A percentile compares a stretch with the other conserved stretches of the same genome.
These are phyloP conservation scores for Corniculantispora saksenae DNA, from an alignment of 2,329 filamentous ascomycete genomes.

Conservation along the genomic window DNA sequence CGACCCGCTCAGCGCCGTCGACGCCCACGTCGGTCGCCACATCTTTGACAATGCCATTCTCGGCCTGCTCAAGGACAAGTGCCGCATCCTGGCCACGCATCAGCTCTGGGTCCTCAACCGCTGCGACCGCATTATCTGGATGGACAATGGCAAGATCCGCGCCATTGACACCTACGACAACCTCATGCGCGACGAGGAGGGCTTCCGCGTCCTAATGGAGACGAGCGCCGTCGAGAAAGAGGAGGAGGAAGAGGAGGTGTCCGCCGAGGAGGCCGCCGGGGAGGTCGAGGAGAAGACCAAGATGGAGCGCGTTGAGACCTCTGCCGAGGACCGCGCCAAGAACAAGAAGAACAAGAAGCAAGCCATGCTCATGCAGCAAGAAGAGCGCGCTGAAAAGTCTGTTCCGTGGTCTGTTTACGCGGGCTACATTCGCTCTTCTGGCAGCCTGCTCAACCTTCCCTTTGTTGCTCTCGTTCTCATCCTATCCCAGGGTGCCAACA, in stretches of 20 bases:
- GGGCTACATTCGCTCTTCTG: slow-evolving; percentile 75
- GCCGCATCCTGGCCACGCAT: slow-evolving; percentile 88
- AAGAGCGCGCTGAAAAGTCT: slow-evolving; percentile 70
- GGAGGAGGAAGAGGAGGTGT: slow-evolving; percentile 52
- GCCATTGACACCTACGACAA: slow-evolving; percentile 89
- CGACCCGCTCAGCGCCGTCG: slow-evolving; percentile 68
- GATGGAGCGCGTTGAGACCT: slow-evolving; percentile 19
- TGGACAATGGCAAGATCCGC: slow-evolving; percentile 82
- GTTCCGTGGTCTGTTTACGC: slow-evolving; percentile 80
- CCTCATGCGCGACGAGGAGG: slow-evolving; percentile 75
- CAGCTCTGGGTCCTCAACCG: slow-evolving; percentile 90
- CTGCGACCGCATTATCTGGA: slow-evolving; percentile 90
- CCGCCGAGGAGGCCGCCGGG: slow-evolving; percentile 47
- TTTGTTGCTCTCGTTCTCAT: slow-evolving; percentile 64
- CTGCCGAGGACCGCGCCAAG: slow-evolving; percentile 31
- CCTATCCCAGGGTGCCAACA: slow-evolving; percentile 79
- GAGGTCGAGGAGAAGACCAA: slow-evolving; percentile 42
- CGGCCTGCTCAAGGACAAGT: slow-evolving; percentile 84
- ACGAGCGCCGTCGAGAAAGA: slow-evolving; percentile 73
- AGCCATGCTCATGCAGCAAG: slow-evolving; percentile 68
- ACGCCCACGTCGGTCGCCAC: slow-evolving; percentile 69
- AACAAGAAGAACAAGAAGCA: slow-evolving; percentile 61
- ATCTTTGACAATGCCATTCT: slow-evolving; percentile 95
- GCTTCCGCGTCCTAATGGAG: slow-evolving; percentile 83
- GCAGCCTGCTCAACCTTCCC: slow-evolving; percentile 67